Conservation (phyloP, 192 early-diverging fungal genomes). For the Podila epigama region DNA sequence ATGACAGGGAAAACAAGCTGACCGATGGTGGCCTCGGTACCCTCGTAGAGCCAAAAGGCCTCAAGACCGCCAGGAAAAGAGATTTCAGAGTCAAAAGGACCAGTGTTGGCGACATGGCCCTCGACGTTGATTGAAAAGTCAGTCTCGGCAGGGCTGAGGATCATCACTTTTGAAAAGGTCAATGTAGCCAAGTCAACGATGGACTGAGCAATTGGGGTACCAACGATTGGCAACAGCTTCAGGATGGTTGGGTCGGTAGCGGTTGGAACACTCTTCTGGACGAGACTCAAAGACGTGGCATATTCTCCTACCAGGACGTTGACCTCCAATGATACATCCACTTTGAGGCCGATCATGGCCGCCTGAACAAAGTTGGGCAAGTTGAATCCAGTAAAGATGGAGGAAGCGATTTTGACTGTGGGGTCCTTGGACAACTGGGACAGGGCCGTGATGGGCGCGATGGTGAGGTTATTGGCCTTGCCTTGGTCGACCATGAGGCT, state of each 20-base stretch:
- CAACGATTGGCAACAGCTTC: conserved; percentile 59
- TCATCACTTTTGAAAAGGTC: conserved; percentile 29
- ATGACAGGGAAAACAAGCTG: conserved; percentile 54
- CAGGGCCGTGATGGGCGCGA: conserved; percentile 53
- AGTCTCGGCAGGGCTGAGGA: conserved; percentile 44
- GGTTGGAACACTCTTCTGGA: conserved; percentile 52
- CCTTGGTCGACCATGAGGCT: conserved; percentile 56
- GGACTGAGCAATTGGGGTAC: conserved; percentile 61
- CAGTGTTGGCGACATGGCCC: conserved; percentile 47
- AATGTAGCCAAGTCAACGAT: conserved; percentile 52
- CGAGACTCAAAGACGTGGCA: conserved; percentile 43
- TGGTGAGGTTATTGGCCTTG: conserved; percentile 47
- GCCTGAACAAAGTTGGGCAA: conserved; percentile 52
- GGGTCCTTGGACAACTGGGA: conserved; percentile 46
- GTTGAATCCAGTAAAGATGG: conserved; percentile 56
- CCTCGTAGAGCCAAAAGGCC: conserved; percentile 44
- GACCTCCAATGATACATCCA: conserved; percentile 56
- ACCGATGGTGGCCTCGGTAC: conserved; percentile 39
- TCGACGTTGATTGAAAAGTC: conserved; percentile 46
- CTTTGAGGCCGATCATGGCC: conserved; percentile 55
- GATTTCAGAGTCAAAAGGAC: conserved; percentile 49
- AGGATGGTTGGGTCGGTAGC: conserved; percentile 56
- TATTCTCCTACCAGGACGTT: conserved; percentile 59
- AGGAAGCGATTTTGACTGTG: conserved; percentile 31
- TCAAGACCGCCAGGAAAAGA: conserved; percentile 44